Base-by-base conservation (phyloP, 805 yeast genomes). In the Teunomyces kruisii region DNA sequence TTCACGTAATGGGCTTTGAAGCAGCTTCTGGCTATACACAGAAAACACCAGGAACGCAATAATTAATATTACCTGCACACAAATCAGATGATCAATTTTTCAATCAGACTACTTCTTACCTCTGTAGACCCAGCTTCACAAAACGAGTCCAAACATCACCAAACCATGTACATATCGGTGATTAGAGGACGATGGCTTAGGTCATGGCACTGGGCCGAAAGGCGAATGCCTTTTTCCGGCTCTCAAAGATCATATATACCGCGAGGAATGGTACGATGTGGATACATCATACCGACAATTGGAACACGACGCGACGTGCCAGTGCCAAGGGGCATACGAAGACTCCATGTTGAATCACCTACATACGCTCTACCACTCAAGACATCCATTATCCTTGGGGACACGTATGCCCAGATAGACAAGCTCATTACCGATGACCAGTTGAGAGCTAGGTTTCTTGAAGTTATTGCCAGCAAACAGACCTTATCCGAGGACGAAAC, bases 401-500 rank as follows among this genome's bases (percentile, higher is more conserved):
- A 46, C 10, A 37, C 41, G 16, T 42, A 43, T 13, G 26, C 46
- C 4, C 46, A 44, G 10, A 39, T 44, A 9, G 45, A 48, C 27
- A 30, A 38, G 29, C 43, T 49, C 24, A 44, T 49, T 5, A 27
- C 15, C 9, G 44, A 51, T 37, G 41, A 38, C 9, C 35, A 36
- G 9, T 29, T 50, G 16, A 37, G 54, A 41, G 35, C 36, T 2
- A 38, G 47, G 33, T 55, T 54, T 43, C 40, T 61, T 29, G 49
- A 47, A 17, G 39, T 46, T 4, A 48, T 62, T 9, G 40, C 30
- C 13, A 40, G 15, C 22, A 33, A 40, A n/a, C 22, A 19, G n/a
- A 26, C 17, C 5, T 27, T 45, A 15, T 15, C 45, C 2, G 39
- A 39, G 12, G 29, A 45, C 4, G 58, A 56, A 32, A 33, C 47